Conservation (phyloP, 805 yeast genomes). For the Kluyveromyces siamensis region DNA sequence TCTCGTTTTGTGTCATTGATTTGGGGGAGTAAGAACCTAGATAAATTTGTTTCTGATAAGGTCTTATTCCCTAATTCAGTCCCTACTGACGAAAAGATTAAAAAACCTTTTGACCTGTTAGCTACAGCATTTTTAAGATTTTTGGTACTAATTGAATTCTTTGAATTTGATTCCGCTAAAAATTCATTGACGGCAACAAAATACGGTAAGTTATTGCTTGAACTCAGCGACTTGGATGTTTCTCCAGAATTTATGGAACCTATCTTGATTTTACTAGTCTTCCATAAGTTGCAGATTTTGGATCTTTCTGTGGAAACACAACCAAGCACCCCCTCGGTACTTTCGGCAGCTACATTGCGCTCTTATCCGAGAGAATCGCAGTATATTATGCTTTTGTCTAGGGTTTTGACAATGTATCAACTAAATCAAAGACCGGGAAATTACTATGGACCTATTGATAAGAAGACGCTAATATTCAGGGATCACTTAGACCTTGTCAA, state of each 20-base stretch:
- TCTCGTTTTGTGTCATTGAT: conserved; percentile 18
- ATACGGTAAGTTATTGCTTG: conserved; percentile 43
- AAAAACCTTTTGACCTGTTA: conserved; percentile 43
- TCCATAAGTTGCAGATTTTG: conserved; percentile 37
- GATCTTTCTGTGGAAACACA: conserved; percentile 28
- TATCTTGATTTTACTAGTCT: conserved; percentile 39
- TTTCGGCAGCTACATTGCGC: conserved; percentile 31
- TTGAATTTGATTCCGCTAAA: conserved; percentile 30
- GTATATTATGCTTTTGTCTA: conserved; percentile 36
- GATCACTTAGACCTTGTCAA: conserved; percentile 50
- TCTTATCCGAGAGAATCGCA: conserved; percentile 33
- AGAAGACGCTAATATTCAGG: conserved; percentile 55
- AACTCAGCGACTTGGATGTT: conserved; percentile 25
- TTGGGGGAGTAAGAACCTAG: conserved; percentile 24
- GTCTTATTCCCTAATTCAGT: conserved; percentile 26
- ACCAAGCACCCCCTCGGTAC: conserved; percentile 22
- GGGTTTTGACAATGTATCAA: conserved; percentile 40
- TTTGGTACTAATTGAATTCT: conserved; percentile 42
- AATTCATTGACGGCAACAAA: conserved; percentile 33
- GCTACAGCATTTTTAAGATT: conserved; percentile 48
- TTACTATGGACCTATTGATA: conserved; percentile 64
- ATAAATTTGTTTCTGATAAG: conserved; percentile 24
- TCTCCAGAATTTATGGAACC: conserved; percentile 29
- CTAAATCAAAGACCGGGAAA: conserved; percentile 43
- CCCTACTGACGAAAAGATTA: conserved; percentile 27